Base-by-base conservation (phyloP, 441 rosid species). In the Euphorbia schlechtendalii region DNA sequence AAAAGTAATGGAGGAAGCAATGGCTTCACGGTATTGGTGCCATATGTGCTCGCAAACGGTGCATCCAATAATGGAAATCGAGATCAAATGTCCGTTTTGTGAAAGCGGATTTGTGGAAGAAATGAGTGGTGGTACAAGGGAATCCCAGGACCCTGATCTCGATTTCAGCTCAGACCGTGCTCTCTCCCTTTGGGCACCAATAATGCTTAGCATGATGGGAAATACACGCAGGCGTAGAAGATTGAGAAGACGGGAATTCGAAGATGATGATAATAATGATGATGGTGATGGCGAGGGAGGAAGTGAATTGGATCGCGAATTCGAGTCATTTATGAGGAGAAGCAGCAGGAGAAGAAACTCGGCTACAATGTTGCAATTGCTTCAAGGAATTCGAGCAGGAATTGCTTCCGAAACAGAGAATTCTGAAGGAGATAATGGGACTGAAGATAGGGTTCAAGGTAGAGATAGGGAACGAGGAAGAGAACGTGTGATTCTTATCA, bases 121-220 rank as follows among this genome's bases (percentile, higher is more conserved):
- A 68, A 78, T 86, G 80, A 66, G 61, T 62, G 45, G 77, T 61
- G 72, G 75, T 49, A 56, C 75, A 25, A 65, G 77, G 70, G 79
- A 80, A 53, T 66, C 51, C 75, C 83, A 76, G 59, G 88, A 79
- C 27, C 45, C 76, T 11, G 98, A 86, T 67, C 54, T 86, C 4
- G 87, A 82, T 55, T 68, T 84, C 24, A 84, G 86, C 51, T 83
- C 96, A 4, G 96, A 92, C 20, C 87, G 87, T 34, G 85, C 95
- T 6, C 79, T 87, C 73, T 81, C 96, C 62, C 80, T 92, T 28
- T 92, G 93, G 96, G 91, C 87, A 9, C 91, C 98, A 0, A 68
- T 92, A 71, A 82, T 92, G 73, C 87, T 92, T 21, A 89, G 93
- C 9, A 86, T 92, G 96, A 82, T 89, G 86, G 87, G 86, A 6